phyloP scores from a whole-genome alignment of 2,329 filamentous ascomycete genomes.

The Trichoderma afroharzianum region DNA sequence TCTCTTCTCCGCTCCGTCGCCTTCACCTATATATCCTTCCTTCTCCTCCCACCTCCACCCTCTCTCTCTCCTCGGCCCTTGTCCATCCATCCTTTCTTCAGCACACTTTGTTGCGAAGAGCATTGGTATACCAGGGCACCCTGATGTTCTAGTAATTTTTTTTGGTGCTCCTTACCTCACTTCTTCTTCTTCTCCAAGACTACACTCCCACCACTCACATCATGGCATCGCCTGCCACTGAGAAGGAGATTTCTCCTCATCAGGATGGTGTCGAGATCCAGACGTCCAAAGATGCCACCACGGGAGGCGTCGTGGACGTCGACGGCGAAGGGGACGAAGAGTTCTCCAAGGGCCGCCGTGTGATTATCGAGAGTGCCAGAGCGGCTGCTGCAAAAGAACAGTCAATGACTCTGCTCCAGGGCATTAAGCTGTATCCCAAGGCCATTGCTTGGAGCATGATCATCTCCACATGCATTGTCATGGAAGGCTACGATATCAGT shows the following conservation, averaged over 20 bases:
- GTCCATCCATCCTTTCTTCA: neutral
- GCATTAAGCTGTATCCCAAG: constrained; percentile 79
- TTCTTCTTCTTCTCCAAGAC: neutral
- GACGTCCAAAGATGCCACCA: neutral
- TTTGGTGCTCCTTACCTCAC: neutral
- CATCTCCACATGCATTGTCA: constrained; percentile 86
- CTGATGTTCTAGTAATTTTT: neutral
- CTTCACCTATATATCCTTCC: constrained; percentile 2
- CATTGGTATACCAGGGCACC: neutral
- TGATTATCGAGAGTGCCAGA: constrained; percentile 34
- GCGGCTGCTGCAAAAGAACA: constrained; percentile 59
- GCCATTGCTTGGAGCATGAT: constrained; percentile 79
- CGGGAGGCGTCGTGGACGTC: neutral
- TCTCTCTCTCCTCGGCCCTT: neutral
- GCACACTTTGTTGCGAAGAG: neutral
- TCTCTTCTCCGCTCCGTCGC: neutral
- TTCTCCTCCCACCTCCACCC: neutral
- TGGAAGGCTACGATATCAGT: constrained; percentile 86
- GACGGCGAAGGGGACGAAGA: constrained; percentile 16
- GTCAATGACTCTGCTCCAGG: constrained; percentile 69
- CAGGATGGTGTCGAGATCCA: neutral
- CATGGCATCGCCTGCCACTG: neutral
- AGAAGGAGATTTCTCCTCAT: constrained; percentile 3
- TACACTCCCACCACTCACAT: neutral
- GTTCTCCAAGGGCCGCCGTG: constrained; percentile 26